A percentile compares a stretch with the other conserved stretches of the same genome.
Conservation (phyloP, 2,329 filamentous ascomycete genomes). For the Venturia nashicola region DNA sequence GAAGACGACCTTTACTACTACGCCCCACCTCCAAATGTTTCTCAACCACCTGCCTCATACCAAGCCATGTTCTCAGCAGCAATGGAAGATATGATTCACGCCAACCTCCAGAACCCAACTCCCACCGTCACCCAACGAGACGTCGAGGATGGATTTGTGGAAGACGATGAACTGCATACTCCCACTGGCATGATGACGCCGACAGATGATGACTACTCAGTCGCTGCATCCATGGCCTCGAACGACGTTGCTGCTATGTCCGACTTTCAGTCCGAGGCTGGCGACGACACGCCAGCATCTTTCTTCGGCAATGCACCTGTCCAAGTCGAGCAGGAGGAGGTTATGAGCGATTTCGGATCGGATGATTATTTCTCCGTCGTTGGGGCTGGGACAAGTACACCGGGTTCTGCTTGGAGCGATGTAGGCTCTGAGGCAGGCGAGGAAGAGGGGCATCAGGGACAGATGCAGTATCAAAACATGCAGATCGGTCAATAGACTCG, state of each 20-base stretch:
- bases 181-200: conserved; percentile 26
- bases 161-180: conserved; percentile 19
- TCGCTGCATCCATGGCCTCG: conserved; percentile 14
- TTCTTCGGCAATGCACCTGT: neutral
- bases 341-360: conserved; percentile 21
- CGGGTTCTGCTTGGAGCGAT: conserved; percentile 25
- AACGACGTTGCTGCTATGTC: conserved; percentile 22
- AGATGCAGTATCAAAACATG: neutral
- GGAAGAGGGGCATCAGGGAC: conserved; percentile 14
- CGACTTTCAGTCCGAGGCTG: conserved; percentile 8
- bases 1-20: conserved; percentile 7
- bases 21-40: conserved; percentile 4
- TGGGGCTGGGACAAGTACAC: conserved; percentile 21
- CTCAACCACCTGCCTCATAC: neutral
- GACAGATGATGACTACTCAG: conserved; percentile 23
- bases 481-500: neutral
- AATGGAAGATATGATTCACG: conserved; percentile 7
- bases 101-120: neutral
- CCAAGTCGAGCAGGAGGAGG: conserved; percentile 18
- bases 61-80: conserved; percentile 5
- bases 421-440: conserved; percentile 28
- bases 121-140: neutral
- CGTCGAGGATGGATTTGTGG: conserved; percentile 11
- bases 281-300: conserved; percentile 1
- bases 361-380: conserved; percentile 15